Percentiles rank a stretch among this genome's conserved stretches.
Conservation (phyloP, 192 early-diverging fungal species). For the Entophlyctis helioformis region DNA sequence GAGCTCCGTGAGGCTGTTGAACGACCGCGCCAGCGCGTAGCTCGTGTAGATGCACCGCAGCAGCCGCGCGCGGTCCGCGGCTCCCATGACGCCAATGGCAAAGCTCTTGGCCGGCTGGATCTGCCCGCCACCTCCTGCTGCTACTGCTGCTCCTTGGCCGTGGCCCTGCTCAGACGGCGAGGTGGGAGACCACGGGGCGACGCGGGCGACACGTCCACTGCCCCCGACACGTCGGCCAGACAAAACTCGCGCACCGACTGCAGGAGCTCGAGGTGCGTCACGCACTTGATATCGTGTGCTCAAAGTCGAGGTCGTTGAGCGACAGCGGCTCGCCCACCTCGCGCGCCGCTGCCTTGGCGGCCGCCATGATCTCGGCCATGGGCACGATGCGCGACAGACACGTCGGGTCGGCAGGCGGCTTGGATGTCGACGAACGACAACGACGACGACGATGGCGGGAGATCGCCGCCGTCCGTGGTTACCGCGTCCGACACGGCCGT, state of each 20-base stretch:
- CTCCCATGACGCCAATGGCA: conserved; percentile 22
- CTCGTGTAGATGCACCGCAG: conserved; percentile 37
- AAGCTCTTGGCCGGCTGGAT: neutral
- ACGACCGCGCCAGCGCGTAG: conserved; percentile 67
- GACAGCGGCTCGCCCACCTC: conserved; percentile 11
- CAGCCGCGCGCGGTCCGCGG: conserved; percentile 11
- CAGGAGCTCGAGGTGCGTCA: conserved; percentile 37
- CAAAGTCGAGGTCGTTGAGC: conserved; percentile 37
- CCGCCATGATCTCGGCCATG: conserved; percentile 6
- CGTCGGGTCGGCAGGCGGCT: too few relatives aligned
- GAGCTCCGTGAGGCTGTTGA: conserved; percentile 66
- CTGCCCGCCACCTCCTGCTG: neutral
- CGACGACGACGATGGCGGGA: too few relatives aligned
- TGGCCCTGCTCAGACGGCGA: neutral
- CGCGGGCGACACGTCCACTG: too few relatives aligned
- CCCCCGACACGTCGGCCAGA: neutral
- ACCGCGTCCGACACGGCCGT: neutral
- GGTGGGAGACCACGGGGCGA: neutral
- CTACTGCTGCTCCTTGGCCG: neutral
- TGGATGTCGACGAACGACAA: too few relatives aligned
- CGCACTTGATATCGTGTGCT: conserved; percentile 41
- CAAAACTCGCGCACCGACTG: conserved; percentile 26
- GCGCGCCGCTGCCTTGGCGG: conserved; percentile 15
- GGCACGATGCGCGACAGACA: too few relatives aligned
- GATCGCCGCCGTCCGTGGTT: neutral